Evolutionary conservation across 169 alveolate species (phyloP).

Genomic region (Theileria luwenshuni): DNA sequence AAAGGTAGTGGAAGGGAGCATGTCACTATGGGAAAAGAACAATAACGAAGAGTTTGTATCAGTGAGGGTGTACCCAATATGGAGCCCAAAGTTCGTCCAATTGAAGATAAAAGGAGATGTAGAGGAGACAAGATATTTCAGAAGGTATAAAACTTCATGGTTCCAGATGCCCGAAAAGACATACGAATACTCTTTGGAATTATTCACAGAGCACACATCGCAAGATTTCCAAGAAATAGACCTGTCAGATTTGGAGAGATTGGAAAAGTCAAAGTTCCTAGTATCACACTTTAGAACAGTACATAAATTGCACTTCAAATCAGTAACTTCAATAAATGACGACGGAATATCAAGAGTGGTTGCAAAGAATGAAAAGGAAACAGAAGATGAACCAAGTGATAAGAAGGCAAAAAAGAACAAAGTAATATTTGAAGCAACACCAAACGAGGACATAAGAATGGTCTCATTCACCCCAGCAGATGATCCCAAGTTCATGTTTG

Average conservation of each 20-base stretch:
- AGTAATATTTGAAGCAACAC: not conserved
- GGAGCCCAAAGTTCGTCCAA: constrained; percentile 2
- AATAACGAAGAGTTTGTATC: not conserved
- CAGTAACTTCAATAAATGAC: not conserved
- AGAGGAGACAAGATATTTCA: not conserved
- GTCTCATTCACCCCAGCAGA: not conserved
- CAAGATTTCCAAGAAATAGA: not conserved
- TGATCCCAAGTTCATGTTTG: constrained; percentile 11
- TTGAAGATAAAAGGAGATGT: not conserved
- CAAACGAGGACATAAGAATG: constrained; percentile 12
- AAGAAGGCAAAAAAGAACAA: not conserved
- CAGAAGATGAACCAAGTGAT: not conserved
- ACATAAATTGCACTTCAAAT: not conserved
- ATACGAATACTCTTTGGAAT: not conserved
- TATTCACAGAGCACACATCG: not conserved
- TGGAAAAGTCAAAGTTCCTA: not conserved
- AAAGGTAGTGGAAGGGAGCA: not conserved
- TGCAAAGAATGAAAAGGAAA: not conserved
- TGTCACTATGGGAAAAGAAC: constrained; percentile 11
- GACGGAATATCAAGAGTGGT: constrained; percentile 7
- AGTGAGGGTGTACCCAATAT: not conserved
- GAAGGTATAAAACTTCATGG: not conserved
- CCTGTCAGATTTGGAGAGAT: not conserved
- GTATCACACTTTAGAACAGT: not conserved
- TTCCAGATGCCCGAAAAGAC: not conserved